Percentiles rank a stretch among this genome's conserved stretches.
These are phyloP conservation scores for Miscanthus lutarioriparius DNA, from an alignment of 176 grass and related monocot genomes.

Conservation along the genomic window DNA sequence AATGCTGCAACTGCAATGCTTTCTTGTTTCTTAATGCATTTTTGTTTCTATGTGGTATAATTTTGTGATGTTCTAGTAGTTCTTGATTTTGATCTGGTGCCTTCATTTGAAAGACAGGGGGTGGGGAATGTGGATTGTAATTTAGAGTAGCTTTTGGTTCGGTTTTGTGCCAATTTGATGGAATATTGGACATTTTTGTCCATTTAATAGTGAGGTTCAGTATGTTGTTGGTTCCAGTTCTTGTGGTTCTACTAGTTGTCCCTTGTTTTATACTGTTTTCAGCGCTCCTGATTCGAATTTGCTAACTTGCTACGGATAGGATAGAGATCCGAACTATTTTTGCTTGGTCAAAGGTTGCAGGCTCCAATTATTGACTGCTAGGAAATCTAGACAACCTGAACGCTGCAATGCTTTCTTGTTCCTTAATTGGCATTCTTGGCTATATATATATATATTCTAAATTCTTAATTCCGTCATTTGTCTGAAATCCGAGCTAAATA, in stretches of 20 bases:
- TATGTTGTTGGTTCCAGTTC: not conserved
- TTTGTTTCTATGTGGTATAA: too few species aligned
- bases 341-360: not conserved
- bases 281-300: not conserved
- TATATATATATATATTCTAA: not conserved
- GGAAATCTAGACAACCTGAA: not conserved
- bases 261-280: not conserved
- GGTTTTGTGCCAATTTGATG: not conserved
- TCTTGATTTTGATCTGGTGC: not conserved
- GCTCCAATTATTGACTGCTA: not conserved
- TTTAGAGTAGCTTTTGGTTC: not conserved
- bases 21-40: not conserved
- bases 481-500: not conserved
- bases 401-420: not conserved
- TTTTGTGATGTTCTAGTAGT: too few species aligned
- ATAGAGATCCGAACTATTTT: not conserved
- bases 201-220: not conserved
- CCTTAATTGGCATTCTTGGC: not conserved
- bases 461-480: not conserved
- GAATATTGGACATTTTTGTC: not conserved
- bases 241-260: not conserved
- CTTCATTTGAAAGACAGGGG: not conserved
- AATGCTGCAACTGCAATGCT: too few species aligned
- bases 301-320: not conserved
- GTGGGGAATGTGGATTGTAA: not conserved